Evolutionary conservation across 176 grass and related monocot genomes (phyloP), one percentile per base, ranked within the genome.

Genomic region (Olyra latifolia): DNA sequence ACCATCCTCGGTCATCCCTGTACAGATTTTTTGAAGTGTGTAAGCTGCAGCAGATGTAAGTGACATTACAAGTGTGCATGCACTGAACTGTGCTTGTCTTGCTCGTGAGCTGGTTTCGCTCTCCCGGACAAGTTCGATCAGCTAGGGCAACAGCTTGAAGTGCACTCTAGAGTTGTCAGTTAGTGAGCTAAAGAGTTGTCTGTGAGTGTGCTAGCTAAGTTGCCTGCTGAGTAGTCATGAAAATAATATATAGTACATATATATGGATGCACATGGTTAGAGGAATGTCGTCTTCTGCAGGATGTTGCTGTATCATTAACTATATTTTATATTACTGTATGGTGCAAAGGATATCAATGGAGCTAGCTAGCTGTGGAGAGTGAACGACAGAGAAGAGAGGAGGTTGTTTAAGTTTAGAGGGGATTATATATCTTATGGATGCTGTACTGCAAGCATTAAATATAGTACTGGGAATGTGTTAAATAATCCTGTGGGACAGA

Each of bases 231-330:
- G 75, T 72, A 52, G 30, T 79, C 57, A 65, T 73, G 67, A 11
- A 79, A 72, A 85, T 72, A 61, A 20, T 78, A 3, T 74, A 39
- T 43, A 17, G 23, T 74, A 17, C 29, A 62, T 48, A 47, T 58
- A 70, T 44, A 59, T 57, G 13, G 38, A 44, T 71, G 74, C 83
- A 85, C 83, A 85, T 85, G 66, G 75, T 85, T 72, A 66, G 57
- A 79, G 67, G 83, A 85, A 85, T 85, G 66, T 85, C 46, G 58
- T 79, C 35, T 79, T 65, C 76, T 85, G 68, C 67, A 79, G 25
- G 38, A 72, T 85, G 77, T 54, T 54, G 46, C 46, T 85, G 3
- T 52, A 23, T 80, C 7, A 63, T 27, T 35, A 68, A 68, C 49
- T 68, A 68, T 68, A 48, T 20, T 69, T 5, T 44, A 55, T 52